Evolutionary conservation across 768 basidiomycete genomes (phyloP).

Genomic region (Naganishia onofrii): DNA sequence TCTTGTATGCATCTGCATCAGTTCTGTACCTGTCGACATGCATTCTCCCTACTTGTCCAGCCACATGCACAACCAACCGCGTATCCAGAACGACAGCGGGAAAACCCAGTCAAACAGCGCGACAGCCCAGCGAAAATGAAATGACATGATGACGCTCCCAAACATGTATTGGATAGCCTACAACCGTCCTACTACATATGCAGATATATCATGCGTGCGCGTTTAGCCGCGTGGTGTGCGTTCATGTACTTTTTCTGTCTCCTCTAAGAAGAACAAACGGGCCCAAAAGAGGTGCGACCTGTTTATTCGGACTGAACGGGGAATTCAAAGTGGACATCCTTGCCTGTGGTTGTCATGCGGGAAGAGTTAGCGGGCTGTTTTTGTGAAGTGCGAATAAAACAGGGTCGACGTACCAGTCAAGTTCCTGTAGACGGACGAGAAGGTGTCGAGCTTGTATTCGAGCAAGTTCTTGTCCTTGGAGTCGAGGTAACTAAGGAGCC

Average conservation of each 20-base stretch:
- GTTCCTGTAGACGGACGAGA: slow-evolving; percentile 84
- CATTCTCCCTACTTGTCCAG: background rate
- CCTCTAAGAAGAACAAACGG: background rate
- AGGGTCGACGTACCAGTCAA: slow-evolving; percentile 29
- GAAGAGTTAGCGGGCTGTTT: slow-evolving; percentile 54
- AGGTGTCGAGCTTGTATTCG: slow-evolving; percentile 99
- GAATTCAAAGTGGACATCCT: slow-evolving; percentile 67
- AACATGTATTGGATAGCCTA: slow-evolving; percentile 23
- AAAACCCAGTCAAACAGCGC: no score
- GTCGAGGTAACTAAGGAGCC: slow-evolving; percentile 79
- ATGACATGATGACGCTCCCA: slow-evolving; percentile 13
- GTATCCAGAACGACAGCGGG: background rate
- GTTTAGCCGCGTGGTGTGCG: no score
- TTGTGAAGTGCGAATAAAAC: background rate
- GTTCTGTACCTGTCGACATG: background rate
- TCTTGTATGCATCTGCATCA: no score
- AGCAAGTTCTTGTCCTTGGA: slow-evolving; percentile 94
- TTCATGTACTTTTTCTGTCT: slow-evolving; percentile 1
- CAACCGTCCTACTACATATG: slow-evolving; percentile 28
- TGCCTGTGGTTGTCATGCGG: slow-evolving; percentile 70
- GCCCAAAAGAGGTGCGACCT: slow-evolving; percentile 11
- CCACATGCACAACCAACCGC: background rate
- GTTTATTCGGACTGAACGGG: slow-evolving; percentile 28
- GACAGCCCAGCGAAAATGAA: background rate
- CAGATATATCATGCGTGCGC: slow-evolving; percentile 4